Evolutionary conservation across 2,329 filamentous ascomycete genomes (phyloP).

Genomic region (Ophiostoma ulmi): DNA sequence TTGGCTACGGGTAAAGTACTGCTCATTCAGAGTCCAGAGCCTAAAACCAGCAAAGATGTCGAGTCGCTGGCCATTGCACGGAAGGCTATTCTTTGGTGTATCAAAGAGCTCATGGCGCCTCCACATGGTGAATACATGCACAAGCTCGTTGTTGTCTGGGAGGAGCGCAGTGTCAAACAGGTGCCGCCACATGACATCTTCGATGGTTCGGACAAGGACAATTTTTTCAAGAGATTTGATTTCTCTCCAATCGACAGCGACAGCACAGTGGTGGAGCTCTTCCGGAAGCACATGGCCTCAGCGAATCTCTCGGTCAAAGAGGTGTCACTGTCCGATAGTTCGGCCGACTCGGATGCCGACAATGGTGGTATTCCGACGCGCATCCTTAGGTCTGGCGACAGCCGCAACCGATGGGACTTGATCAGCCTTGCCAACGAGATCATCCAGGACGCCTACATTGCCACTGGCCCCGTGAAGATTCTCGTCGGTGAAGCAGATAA

Average conservation of each 20-base stretch:
- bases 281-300: not conserved
- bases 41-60: not conserved
- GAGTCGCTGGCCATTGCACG: not conserved
- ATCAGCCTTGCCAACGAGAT: not conserved
- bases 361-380: not conserved
- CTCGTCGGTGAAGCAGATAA: not conserved
- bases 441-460: not conserved
- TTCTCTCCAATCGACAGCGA: not conserved
- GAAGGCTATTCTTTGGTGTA: not conserved
- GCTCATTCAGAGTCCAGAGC: not conserved
- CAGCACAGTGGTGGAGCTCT: not conserved
- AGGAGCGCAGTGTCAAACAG: not conserved
- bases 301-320: not conserved
- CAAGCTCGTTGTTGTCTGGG: not conserved
- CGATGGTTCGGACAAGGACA: not conserved
- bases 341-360: not conserved
- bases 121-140: not conserved
- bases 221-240: not conserved
- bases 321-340: not conserved
- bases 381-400: not conserved
- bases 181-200: not conserved
- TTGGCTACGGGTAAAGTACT: not conserved
- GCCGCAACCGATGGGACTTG: not conserved
- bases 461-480: not conserved
- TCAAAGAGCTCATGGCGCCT: not conserved